Base-by-base conservation (phyloP, 2,329 filamentous ascomycete genomes). In the Gnomoniopsis sp. region DNA sequence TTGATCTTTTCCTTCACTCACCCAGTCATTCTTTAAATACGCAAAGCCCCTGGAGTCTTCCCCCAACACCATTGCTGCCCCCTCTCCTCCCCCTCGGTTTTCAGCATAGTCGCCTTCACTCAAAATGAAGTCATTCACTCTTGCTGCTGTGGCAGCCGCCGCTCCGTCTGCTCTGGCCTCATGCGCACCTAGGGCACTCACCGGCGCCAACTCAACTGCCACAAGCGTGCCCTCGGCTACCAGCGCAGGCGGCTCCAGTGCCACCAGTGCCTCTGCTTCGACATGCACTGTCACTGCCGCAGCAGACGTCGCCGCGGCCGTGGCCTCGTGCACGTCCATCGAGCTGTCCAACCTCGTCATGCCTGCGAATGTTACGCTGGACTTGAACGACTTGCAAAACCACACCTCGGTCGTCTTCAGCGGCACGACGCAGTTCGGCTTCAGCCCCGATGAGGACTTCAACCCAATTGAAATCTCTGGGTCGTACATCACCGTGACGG, bases 321-420 rank as follows among this genome's bases (percentile, higher is more conserved):
- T 64, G 34, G 59, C 61, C 14, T 69, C 69, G 21, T 75, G 73
- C 67, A 66, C 71, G 1, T 69, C 66, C 49, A 76, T 78, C 55
- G 66, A 72, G 30, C 68, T 78, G 6, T 67, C 64, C 55, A 68
- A 69, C 60, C 65, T 75, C 17, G 67, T 62, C 11, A 70, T 75
- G 15, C 74, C 74, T 7, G 66, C 73, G 4, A 69, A 70, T 19
- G 66, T 65, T 36, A 74, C 72, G 17, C 66, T 76, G 10, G 71
- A 75, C 57, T 63, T 76, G 48, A 70, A 66, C 33, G 66, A 64
- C 23, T 65, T 75, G 15, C 66, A 68, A 44, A 60, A 66, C 12
- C 70, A 69, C 26, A 72, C 73, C 17, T 67, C 63, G n/a, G 69
- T 74, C 63, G 59, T 58, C 52, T 65, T 65, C 59, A 55, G 59